These are phyloP conservation scores for Xylaria sp. DNA, from an alignment of 2,329 filamentous ascomycete genomes.

Conservation along the genomic window DNA sequence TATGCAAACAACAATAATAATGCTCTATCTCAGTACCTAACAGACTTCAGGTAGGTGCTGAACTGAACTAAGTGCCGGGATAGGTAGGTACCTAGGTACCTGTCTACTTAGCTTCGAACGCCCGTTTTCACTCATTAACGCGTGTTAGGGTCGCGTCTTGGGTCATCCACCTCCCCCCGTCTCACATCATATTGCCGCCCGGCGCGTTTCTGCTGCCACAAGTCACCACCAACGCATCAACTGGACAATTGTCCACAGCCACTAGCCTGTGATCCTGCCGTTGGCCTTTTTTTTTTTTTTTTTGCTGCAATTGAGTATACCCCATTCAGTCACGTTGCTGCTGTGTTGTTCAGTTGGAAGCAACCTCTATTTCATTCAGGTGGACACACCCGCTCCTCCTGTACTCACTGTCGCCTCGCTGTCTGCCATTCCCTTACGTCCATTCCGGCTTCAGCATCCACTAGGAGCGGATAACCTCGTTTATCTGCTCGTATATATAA, in stretches of 20 bases:
- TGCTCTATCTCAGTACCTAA: neutral
- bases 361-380: neutral
- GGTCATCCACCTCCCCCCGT: conserved; percentile 9
- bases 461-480: neutral
- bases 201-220: conserved; percentile 15
- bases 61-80: too few relatives aligned
- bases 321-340: neutral
- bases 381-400: too few relatives aligned
- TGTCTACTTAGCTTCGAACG: neutral
- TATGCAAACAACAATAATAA: conserved; percentile 10
- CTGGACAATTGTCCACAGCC: neutral
- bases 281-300: neutral
- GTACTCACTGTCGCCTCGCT: neutral
- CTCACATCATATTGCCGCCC: conserved; percentile 10
- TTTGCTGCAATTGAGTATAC: conserved; percentile 9
- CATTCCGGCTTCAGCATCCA: neutral
- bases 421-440: neutral
- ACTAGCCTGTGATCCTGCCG: neutral
- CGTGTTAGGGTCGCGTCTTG: conserved; percentile 25
- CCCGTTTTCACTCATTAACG: conserved; percentile 24
- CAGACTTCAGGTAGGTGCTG: too few relatives aligned
- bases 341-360: neutral
- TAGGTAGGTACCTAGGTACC: neutral
- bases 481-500: neutral
- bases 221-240: conserved; percentile 1